Evolutionary conservation across 2,329 filamentous ascomycete species (phyloP).

Genomic region (Pseudocercospora cruenta): DNA sequence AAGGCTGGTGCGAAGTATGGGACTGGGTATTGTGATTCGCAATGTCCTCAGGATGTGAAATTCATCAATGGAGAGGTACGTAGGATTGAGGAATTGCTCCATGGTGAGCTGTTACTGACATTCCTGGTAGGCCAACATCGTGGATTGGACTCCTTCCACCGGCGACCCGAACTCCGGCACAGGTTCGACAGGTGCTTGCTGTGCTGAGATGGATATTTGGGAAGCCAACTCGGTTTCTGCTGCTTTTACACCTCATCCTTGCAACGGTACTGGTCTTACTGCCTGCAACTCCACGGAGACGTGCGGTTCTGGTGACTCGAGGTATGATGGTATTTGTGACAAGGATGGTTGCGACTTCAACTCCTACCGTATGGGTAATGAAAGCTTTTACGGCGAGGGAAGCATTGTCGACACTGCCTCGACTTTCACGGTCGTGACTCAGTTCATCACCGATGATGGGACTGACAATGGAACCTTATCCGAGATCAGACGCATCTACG

Average conservation of each 20-base stretch:
- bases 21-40: constrained; percentile 60
- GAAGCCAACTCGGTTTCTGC: constrained; percentile 69
- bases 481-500: constrained; percentile 67
- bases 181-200: constrained; percentile 61
- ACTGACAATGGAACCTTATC: constrained; percentile 58
- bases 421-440: constrained; percentile 68
- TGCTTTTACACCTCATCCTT: constrained; percentile 69
- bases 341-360: constrained; percentile 74
- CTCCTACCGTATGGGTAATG: constrained; percentile 67
- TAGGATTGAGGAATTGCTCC: background rate
- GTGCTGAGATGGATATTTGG: constrained; percentile 70
- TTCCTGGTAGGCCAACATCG: constrained; percentile 48
- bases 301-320: constrained; percentile 45
- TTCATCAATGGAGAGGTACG: constrained; percentile 34
- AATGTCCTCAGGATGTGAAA: constrained; percentile 47
- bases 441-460: constrained; percentile 61
- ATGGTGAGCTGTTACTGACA: constrained; percentile 5
- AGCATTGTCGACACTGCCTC: constrained; percentile 62
- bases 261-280: constrained; percentile 50
- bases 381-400: constrained; percentile 63
- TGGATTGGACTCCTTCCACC: constrained; percentile 38
- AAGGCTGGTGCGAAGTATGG: constrained; percentile 50
- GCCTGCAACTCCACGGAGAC: constrained; percentile 50
- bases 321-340: constrained; percentile 66
- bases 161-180: constrained; percentile 36